These are phyloP conservation scores for Paracoccidioides lutzii DNA, from an alignment of 2,329 filamentous ascomycete species.

Conservation along the genomic window DNA sequence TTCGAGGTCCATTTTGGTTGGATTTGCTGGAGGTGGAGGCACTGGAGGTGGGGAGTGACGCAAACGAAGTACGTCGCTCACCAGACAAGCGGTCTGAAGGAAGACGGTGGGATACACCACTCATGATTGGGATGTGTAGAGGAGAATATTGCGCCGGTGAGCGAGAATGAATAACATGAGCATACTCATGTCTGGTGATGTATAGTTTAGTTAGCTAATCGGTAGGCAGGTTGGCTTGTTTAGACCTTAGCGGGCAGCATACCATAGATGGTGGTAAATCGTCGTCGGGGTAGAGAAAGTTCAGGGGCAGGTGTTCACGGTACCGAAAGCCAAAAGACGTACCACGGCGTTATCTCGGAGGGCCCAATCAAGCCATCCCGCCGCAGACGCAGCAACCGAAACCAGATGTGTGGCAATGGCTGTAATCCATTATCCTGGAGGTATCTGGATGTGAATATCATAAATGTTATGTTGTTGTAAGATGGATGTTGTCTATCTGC, in stretches of 20 bases:
- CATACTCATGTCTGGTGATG: constrained; percentile 2
- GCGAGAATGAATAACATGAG: constrained; percentile 2
- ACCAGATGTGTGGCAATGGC: background rate
- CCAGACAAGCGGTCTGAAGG: constrained; percentile 26
- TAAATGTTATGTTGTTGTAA: too few species aligned
- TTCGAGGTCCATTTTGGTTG: constrained; percentile 40
- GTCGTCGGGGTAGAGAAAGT: background rate
- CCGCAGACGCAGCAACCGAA: background rate
- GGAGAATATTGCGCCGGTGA: constrained; percentile 12
- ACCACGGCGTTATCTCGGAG: background rate
- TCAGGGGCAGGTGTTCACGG: constrained; percentile 2
- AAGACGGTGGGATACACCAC: constrained; percentile 26
- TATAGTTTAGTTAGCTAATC: background rate
- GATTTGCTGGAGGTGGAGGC: constrained; percentile 20
- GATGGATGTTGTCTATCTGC: too few species aligned
- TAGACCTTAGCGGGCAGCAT: background rate
- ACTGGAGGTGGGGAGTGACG: constrained; percentile 45
- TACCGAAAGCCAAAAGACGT: background rate
- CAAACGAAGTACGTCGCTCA: constrained; percentile 44
- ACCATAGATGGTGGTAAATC: background rate
- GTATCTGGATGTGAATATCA: background rate
- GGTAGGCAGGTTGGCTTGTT: background rate
- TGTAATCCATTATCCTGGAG: background rate
- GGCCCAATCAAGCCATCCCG: background rate
- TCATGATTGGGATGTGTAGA: constrained; percentile 19